phyloP scores from a whole-genome alignment of 495 filamentous ascomycete genomes.

The Thozetella sp. region DNA sequence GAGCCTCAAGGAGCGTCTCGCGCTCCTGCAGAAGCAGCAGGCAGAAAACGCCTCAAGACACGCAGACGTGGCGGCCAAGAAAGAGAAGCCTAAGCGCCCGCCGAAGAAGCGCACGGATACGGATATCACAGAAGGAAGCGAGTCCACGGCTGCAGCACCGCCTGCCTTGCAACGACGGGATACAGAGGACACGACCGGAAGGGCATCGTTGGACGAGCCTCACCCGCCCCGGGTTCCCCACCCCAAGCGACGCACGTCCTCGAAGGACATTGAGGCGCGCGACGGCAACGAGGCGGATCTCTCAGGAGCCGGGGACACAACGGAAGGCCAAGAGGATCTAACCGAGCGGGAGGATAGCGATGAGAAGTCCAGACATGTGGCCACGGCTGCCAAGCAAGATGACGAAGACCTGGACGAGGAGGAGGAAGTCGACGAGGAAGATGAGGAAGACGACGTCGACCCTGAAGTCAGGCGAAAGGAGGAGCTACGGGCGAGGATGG shows the following conservation, averaged over 20 bases:
- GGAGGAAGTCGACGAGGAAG: constrained; percentile 61
- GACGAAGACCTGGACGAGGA: constrained; percentile 34
- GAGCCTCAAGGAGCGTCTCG: constrained; percentile 92
- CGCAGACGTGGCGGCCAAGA: constrained; percentile 77
- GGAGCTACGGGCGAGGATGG: constrained; percentile 92
- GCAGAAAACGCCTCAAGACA: constrained; percentile 81
- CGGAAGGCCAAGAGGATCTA: constrained; percentile 77
- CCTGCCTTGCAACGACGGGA: constrained; percentile 44
- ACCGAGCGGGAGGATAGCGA: constrained; percentile 77
- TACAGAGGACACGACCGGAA: constrained; percentile 52
- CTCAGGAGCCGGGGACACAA: constrained; percentile 81
- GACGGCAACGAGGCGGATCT: constrained; percentile 91
- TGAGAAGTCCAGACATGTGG: constrained; percentile 41
- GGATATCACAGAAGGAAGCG: constrained; percentile 37
- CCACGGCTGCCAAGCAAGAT: constrained; percentile 33
- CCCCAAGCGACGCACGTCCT: constrained; percentile 52
- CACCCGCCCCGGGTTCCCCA: constrained; percentile 43
- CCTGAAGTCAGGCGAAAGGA: constrained; percentile 84
- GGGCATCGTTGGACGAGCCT: constrained; percentile 60
- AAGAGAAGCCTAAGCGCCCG: constrained; percentile 84
- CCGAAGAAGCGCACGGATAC: constrained; percentile 78
- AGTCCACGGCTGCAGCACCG: constrained; percentile 31
- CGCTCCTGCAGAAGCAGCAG: constrained; percentile 91
- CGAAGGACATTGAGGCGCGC: constrained; percentile 49
- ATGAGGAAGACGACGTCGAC: constrained; percentile 89